Evolutionary conservation across 441 rosid genomes (phyloP), one percentile per base, ranked within the genome.

Genomic region (Breynia disticha): DNA sequence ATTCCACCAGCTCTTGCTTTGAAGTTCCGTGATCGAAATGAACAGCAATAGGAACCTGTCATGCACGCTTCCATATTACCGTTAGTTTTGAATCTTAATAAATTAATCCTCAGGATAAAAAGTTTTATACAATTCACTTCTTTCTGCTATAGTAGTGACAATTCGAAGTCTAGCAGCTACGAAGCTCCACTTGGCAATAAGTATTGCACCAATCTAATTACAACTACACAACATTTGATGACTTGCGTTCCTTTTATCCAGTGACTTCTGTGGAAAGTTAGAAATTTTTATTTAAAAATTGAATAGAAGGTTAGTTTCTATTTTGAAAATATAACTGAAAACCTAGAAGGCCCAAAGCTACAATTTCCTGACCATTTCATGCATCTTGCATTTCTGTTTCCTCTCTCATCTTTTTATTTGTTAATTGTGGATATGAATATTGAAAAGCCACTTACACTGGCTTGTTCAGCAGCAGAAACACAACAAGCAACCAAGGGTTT

Each of bases 1-100:
- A 82, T 76, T 82, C 81, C 64, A 88, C 61, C 22, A 91, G 79
- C 61, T 91, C 98, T 60, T 76, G 72, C 82, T 82, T 91, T 22
- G 83, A 77, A 61, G 86, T 71, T 71, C 97, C 98, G 63, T 91
- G 98, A 70, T 91, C 98, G 67, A 88, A 88, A 73, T 91, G 98
- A 55, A 91, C 91, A 5, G 95, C 78, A 59, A 91, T 76, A 4
- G 98, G 97, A 69, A 88, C 98, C 98, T 91, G 89, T 72, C 64
- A 68, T 35, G 57, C 47, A 67, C 7, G 32, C 32, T 24, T 24
- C 32, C 32, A 24, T 24, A 24, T 52, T 32, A 44, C 11, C 8
- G n/a, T 19, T 1, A 24, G 32, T 24, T 24, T 24, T 24, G 32
- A 24, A 24, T 24, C 17, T 12, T 32, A 35, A 32, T 16, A n/a